phyloP scores from a whole-genome alignment of 805 yeast genomes.

The Candida broadrunensis region DNA sequence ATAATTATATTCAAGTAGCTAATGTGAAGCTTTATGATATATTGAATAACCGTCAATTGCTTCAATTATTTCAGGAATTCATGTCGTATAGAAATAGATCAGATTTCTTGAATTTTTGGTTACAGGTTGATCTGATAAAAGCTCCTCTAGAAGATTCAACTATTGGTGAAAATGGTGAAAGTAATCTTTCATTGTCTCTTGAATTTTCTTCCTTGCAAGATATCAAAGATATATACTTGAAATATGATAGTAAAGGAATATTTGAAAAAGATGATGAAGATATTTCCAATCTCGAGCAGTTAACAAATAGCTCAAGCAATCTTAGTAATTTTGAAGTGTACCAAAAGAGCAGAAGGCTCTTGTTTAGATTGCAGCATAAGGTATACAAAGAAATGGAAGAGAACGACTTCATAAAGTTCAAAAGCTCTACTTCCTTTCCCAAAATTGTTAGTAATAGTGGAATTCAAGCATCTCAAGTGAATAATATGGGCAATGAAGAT shows the following conservation, averaged over 20 bases:
- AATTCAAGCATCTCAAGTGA: neutral
- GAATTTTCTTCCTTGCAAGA: conserved; percentile 53
- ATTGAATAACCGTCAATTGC: conserved; percentile 45
- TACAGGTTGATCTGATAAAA: conserved; percentile 61
- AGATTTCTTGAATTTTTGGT: conserved; percentile 58
- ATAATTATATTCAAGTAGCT: neutral
- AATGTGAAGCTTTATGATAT: conserved; percentile 37
- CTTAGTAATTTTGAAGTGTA: conserved; percentile 24
- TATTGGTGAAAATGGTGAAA: conserved; percentile 20
- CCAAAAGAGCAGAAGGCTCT: conserved; percentile 52
- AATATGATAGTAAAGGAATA: neutral
- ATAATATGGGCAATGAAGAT: neutral
- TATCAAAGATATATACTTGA: conserved; percentile 45
- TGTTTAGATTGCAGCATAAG: conserved; percentile 58
- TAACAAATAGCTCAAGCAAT: neutral
- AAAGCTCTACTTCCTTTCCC: conserved; percentile 49
- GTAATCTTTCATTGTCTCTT: conserved; percentile 31
- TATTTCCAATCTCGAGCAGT: neutral
- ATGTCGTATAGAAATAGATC: conserved; percentile 11
- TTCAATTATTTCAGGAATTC: conserved; percentile 23
- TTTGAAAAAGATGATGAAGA: neutral
- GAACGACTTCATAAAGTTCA: conserved; percentile 57
- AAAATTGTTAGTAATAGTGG: neutral
- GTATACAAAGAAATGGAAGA: conserved; percentile 50
- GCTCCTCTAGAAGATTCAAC: conserved; percentile 64